Base-by-base conservation (phyloP, 768 basidiomycete genomes). In the Suillus fuscotomentosus region DNA sequence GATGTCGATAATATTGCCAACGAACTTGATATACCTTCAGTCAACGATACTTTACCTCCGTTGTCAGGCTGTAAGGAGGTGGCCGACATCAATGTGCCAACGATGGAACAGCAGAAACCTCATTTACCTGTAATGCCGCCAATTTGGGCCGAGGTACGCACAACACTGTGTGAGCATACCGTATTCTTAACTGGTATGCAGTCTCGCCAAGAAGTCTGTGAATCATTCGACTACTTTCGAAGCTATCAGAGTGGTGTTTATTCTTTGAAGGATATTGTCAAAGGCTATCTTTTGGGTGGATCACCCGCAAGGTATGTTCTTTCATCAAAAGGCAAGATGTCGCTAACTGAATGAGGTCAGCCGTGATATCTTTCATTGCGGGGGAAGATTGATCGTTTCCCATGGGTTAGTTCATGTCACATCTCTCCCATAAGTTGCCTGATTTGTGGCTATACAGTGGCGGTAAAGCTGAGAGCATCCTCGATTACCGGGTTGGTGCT, bases 121-220 rank as follows among this genome's bases (percentile, higher is more conserved):
- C 66, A 51, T 14, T 62, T 80, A 38, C 70, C 73, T 9, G 65
- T 50, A 53, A 11, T 31, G 24, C 83, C 83, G 3, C 77, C 66
- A 5, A 79, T 84, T 34, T 84, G 83, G 83, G 81, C 83, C 6
- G 67, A 76, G 72, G 83, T 83, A 68, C 36, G 79, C 31, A 20
- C 39, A 55, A 43, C 60, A 13, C 50, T 60, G 50, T 36, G n/a
- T 51, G 17, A 31, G 2, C 13, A 31, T 3, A 50, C 8, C 17
- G 34, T 5, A 34, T 39, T 10, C n/a, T 34, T 68, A 15, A 66
- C 60, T 17, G 14, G 67, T 51, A 17, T 22, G 59, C 61, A 93
- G 91, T 89, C 91, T 31, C 86, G 92, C 48, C 91, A 93, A 76
- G 92, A 94, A 76, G 82, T 94, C 2, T 94, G 92, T 77, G 92